Conservation (phyloP, 2,329 filamentous ascomycete genomes). For the Phoma sp. region DNA sequence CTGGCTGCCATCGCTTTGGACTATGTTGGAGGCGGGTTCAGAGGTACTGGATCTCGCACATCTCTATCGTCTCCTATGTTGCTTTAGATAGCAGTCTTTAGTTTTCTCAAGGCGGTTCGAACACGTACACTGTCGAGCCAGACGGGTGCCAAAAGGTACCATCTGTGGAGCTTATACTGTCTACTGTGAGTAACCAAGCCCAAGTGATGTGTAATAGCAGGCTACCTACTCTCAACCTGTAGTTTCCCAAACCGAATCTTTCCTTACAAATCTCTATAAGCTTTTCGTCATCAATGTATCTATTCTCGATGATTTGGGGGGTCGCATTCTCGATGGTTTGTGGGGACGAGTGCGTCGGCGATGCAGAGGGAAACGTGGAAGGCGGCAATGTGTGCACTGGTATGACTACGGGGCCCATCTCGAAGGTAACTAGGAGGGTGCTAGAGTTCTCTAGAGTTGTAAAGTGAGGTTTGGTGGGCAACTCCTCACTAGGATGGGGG, state of each 20-base stretch:
- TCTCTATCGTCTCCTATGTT: conserved; percentile 10
- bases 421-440: not conserved
- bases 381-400: not conserved
- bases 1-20: too few species aligned
- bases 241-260: conserved; percentile 21
- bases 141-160: conserved; percentile 16
- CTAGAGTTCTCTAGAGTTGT: not conserved
- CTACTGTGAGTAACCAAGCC: not conserved
- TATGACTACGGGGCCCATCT: not conserved
- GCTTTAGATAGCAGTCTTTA: not conserved
- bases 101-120: not conserved
- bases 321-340: conserved; percentile 27
- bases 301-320: conserved; percentile 27
- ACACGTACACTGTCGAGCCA: conserved; percentile 12
- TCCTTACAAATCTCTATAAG: conserved; percentile 17
- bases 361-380: not conserved
- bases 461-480: not conserved
- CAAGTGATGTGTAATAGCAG: not conserved
- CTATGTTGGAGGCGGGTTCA: not conserved
- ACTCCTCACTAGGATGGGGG: not conserved
- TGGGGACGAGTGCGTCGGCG: not conserved
- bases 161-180: conserved; percentile 16
- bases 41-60: conserved; percentile 12
- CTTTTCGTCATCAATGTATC: conserved; percentile 31
- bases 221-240: conserved; percentile 13